Evolutionary conservation across 176 grass and related monocot genomes (phyloP).

Genomic region (Saccharum officinarum): DNA sequence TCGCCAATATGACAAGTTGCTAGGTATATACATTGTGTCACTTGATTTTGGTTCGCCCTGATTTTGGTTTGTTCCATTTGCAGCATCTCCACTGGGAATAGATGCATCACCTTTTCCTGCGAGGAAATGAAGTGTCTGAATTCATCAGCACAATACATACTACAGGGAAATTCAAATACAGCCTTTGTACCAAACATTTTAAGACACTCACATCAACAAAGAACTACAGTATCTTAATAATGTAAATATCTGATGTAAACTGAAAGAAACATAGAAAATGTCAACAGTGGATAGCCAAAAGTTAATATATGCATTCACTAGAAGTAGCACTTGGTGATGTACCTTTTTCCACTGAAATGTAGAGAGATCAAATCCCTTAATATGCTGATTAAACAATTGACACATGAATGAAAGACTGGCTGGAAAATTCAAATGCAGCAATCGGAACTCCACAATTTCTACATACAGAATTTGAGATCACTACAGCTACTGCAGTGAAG

Average conservation of each 20-base stretch:
- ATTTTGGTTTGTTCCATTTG: slow-evolving; percentile 34
- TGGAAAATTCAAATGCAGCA: not conserved
- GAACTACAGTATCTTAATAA: not conserved
- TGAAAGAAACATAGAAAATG: not conserved
- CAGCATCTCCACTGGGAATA: slow-evolving; percentile 57
- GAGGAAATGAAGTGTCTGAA: slow-evolving; percentile 19
- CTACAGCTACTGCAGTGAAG: not conserved
- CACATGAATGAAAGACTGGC: not conserved
- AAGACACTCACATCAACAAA: not conserved
- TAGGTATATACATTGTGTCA: slow-evolving; percentile 41
- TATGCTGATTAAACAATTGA: not conserved
- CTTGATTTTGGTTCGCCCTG: slow-evolving; percentile 49
- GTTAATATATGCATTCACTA: not conserved
- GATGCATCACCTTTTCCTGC: slow-evolving; percentile 76
- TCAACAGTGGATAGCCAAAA: not conserved
- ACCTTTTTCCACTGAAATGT: not conserved
- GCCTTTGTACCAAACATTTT: not conserved
- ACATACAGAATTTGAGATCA: not conserved
- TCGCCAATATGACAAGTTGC: slow-evolving; percentile 73
- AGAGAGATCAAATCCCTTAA: not conserved
- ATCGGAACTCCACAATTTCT: not conserved
- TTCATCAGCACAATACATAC: not conserved
- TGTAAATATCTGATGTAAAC: not conserved
- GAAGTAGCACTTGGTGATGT: not conserved
- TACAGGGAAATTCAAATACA: not conserved